These are phyloP conservation scores for Pythium biforme DNA, from an alignment of 352 stramenopile species.

Conservation along the genomic window DNA sequence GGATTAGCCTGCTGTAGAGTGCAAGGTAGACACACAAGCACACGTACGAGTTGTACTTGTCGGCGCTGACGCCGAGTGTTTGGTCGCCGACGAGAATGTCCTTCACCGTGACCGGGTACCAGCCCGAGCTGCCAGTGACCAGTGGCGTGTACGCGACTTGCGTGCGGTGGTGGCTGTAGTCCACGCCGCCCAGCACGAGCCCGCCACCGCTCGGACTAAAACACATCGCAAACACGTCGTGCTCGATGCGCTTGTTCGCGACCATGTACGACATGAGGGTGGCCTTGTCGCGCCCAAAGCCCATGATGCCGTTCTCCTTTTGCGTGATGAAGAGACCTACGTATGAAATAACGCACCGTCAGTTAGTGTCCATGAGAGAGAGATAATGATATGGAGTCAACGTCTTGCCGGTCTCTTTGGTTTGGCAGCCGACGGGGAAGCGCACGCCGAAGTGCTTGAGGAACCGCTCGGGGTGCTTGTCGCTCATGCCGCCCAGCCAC, in stretches of 20 bases:
- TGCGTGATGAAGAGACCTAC: constrained; percentile 77
- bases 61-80: constrained; percentile 41
- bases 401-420: constrained; percentile 57
- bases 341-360: too few relatives aligned
- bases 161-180: constrained; percentile 70
- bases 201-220: constrained; percentile 64
- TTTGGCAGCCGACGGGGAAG: constrained; percentile 80
- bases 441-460: constrained; percentile 66
- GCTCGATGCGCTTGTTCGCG: constrained; percentile 41
- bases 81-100: constrained; percentile 60
- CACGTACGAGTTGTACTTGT: constrained; percentile 49
- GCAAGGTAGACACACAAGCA: neutral
- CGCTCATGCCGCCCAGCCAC: constrained; percentile 70
- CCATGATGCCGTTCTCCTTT: constrained; percentile 91
- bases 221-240: constrained; percentile 83
- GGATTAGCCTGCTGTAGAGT: neutral
- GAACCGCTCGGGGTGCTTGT: constrained; percentile 42
- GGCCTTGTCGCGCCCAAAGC: constrained; percentile 58
- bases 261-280: constrained; percentile 79
- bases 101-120: constrained; percentile 84
- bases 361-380: neutral
- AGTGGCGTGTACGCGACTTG: constrained; percentile 68
- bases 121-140: constrained; percentile 42
- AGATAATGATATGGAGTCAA: neutral
- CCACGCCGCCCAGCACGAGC: constrained; percentile 78